phyloP scores from a whole-genome alignment of 331 rosid species.

The Saraca asoca region DNA sequence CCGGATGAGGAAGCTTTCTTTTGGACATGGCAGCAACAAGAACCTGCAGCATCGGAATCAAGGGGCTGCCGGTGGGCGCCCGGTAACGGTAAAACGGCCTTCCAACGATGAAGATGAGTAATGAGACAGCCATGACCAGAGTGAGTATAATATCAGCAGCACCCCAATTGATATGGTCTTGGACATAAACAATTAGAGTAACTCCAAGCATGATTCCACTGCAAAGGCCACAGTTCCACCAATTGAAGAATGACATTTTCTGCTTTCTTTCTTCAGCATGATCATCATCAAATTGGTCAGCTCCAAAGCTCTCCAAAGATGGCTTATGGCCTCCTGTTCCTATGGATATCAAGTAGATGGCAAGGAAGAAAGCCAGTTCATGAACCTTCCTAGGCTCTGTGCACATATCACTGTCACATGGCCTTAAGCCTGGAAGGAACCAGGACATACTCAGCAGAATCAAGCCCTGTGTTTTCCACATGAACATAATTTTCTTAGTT shows the following conservation, averaged over 20 bases:
- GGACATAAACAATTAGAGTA: constrained; percentile 55
- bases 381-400: constrained; percentile 61
- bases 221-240: constrained; percentile 77
- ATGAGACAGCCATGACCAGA: constrained; percentile 62
- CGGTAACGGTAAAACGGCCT: constrained; percentile 68
- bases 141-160: constrained; percentile 45
- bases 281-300: constrained; percentile 89
- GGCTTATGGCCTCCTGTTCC: constrained; percentile 97
- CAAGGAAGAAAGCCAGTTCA: constrained; percentile 69
- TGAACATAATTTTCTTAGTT: background rate
- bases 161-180: constrained; percentile 62
- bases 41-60: constrained; percentile 85
- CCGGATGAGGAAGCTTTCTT: constrained; percentile 67
- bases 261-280: constrained; percentile 61
- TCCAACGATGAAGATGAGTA: constrained; percentile 63
- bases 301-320: constrained; percentile 89
- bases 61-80: constrained; percentile 76
- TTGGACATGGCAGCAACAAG: constrained; percentile 76
- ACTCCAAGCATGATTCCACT: constrained; percentile 56
- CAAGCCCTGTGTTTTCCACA: constrained; percentile 63
- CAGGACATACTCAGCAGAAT: constrained; percentile 70
- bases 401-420: constrained; percentile 56
- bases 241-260: constrained; percentile 90
- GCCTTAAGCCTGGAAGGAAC: constrained; percentile 61
- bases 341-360: constrained; percentile 75